These are phyloP conservation scores for Corylus avellana DNA, from an alignment of 306 rosid genomes.

Conservation along the genomic window DNA sequence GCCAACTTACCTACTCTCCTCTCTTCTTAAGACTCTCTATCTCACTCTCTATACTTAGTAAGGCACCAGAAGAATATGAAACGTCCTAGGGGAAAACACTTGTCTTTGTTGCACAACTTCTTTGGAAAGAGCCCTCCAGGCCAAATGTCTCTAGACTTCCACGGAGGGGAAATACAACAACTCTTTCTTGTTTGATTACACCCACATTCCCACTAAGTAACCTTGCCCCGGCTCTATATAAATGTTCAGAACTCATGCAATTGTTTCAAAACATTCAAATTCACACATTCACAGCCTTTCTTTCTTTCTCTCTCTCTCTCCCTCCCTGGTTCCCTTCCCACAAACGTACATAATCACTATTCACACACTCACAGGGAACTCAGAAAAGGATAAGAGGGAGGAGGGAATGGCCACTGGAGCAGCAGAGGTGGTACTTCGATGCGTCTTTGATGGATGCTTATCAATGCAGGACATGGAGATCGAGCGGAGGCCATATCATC, in stretches of 20 bases:
- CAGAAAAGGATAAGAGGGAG: neutral
- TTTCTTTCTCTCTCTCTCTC: no score
- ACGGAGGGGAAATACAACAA: no score
- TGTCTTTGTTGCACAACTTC: neutral
- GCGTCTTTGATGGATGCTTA: slow-evolving; percentile 59
- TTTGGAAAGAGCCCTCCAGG: neutral
- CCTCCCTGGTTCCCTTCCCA: no score
- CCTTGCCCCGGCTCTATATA: neutral
- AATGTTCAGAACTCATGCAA: neutral
- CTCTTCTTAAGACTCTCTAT: neutral
- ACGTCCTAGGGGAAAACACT: neutral
- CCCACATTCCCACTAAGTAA: neutral
- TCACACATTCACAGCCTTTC: no score
- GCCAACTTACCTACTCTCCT: neutral
- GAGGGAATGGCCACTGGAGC: slow-evolving; percentile 35
- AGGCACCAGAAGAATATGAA: neutral
- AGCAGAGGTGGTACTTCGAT: slow-evolving; percentile 32
- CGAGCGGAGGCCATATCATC: slow-evolving; percentile 75
- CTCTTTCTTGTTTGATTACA: neutral
- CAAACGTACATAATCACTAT: neutral
- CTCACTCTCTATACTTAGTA: neutral
- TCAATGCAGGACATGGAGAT: slow-evolving; percentile 51
- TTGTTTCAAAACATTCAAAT: neutral
- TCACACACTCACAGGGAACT: neutral
- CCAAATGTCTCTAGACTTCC: no score